Evolutionary conservation across 331 rosid species (phyloP).

Genomic region (Pyracantha coccinea): DNA sequence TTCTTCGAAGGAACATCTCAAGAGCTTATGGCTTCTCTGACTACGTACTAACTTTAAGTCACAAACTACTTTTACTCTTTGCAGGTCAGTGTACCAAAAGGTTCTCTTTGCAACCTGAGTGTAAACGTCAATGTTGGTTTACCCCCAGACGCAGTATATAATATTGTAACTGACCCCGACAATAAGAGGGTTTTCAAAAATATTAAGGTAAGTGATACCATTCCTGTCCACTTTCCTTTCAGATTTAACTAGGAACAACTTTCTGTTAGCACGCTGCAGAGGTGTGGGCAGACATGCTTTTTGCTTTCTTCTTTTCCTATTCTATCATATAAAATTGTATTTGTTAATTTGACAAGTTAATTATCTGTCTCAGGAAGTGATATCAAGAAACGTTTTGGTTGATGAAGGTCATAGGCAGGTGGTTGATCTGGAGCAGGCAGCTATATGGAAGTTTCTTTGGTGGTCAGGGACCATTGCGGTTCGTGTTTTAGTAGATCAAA

Average conservation of each 20-base stretch:
- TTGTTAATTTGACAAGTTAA: not conserved
- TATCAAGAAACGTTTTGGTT: slow-evolving; percentile 73
- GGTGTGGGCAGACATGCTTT: not conserved
- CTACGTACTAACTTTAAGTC: not conserved
- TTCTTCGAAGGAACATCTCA: not conserved
- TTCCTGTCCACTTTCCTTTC: slow-evolving; percentile 3
- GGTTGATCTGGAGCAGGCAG: slow-evolving; percentile 94
- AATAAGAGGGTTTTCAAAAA: slow-evolving; percentile 93
- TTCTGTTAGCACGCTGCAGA: not conserved
- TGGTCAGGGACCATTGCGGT: slow-evolving; percentile 92
- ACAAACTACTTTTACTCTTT: slow-evolving; percentile 5
- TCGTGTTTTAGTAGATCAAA: slow-evolving; percentile 94
- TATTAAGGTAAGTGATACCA: slow-evolving; percentile 51
- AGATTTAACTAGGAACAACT: not conserved
- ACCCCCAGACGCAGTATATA: slow-evolving; percentile 92
- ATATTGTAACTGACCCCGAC: slow-evolving; percentile 86
- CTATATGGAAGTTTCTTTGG: slow-evolving; percentile 97
- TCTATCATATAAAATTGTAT: not conserved
- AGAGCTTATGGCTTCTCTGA: not conserved
- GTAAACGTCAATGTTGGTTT: slow-evolving; percentile 75
- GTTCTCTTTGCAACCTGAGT: slow-evolving; percentile 80
- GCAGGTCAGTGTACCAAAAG: slow-evolving; percentile 93
- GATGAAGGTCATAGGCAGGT: slow-evolving; percentile 94
- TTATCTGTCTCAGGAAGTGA: slow-evolving; percentile 61
- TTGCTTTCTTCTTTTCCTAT: not conserved